Conservation (phyloP, 495 filamentous ascomycete genomes). For the Cenococcum geophilum region DNA sequence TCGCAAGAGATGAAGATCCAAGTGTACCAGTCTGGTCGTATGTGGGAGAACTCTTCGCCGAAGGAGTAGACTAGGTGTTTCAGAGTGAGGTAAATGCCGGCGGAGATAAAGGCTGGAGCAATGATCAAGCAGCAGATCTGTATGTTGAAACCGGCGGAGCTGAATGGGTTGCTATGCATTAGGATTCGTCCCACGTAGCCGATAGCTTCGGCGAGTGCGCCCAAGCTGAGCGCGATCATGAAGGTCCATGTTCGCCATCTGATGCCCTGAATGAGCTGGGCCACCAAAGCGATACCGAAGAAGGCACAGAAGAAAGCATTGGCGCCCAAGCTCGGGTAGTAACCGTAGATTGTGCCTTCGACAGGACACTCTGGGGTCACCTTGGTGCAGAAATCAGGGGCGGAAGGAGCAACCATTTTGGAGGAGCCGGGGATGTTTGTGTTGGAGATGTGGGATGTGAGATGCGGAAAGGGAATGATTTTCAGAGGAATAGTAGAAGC, state of each 20-base stretch:
- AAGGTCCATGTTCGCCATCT: constrained; percentile 59
- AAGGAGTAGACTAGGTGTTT: constrained; percentile 44
- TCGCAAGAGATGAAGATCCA: constrained; percentile 51
- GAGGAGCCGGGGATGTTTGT: no score
- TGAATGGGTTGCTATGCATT: constrained; percentile 45
- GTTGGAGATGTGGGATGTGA: no score
- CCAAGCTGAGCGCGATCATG: constrained; percentile 47
- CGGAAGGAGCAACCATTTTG: not conserved
- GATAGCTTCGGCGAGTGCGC: constrained; percentile 40
- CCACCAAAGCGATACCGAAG: constrained; percentile 47
- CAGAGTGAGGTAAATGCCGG: constrained; percentile 54
- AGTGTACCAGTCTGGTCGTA: constrained; percentile 49
- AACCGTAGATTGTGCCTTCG: constrained; percentile 57
- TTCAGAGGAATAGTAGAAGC: no score
- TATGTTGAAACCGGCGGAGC: constrained; percentile 28
- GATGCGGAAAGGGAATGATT: no score
- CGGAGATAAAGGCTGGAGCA: constrained; percentile 52
- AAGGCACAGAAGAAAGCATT: constrained; percentile 56
- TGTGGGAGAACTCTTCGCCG: constrained; percentile 44
- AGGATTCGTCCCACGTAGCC: constrained; percentile 57
- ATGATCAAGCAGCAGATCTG: constrained; percentile 49
- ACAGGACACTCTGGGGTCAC: constrained; percentile 52
- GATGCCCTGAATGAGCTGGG: constrained; percentile 47
- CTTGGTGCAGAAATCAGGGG: constrained; percentile 41
- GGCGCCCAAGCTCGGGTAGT: constrained; percentile 57